A percentile compares a stretch with the other conserved stretches of the same genome.
phyloP scores from a whole-genome alignment of 202 grass and related monocot species.

The Alloteropsis angusta region DNA sequence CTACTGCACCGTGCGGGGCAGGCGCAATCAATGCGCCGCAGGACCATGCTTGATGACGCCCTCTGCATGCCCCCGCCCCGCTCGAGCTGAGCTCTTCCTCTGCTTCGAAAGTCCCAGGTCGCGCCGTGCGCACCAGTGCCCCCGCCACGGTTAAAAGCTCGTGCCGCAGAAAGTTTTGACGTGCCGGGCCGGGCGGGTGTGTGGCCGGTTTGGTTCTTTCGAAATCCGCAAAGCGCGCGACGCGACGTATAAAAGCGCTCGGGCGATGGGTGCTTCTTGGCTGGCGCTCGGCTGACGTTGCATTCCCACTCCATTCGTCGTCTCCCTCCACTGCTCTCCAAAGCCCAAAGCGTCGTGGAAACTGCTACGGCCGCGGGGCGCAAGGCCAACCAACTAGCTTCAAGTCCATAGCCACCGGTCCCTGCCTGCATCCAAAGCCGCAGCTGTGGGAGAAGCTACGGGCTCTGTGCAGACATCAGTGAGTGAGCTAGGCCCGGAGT shows the following conservation, averaged over 20 bases:
- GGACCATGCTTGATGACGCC: not conserved
- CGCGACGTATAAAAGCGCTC: constrained; percentile 14
- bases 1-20: not conserved
- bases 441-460: not conserved
- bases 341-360: not conserved
- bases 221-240: constrained; percentile 26
- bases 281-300: constrained; percentile 20
- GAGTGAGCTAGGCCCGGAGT: not conserved
- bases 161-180: not conserved
- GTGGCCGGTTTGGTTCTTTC: not conserved
- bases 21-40: constrained; percentile 19
- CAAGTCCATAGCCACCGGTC: not conserved
- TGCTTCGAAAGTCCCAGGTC: not conserved
- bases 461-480: not conserved
- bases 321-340: not conserved
- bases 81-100: not conserved
- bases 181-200: not conserved
- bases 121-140: not conserved
- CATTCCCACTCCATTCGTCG: not conserved
- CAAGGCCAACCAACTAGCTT: not conserved
- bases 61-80: not conserved
- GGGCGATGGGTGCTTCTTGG: not conserved
- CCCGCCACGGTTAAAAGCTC: not conserved
- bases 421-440: not conserved
- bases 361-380: not conserved